phyloP scores from a whole-genome alignment of 805 yeast species.

The Hanseniaspora jakobsenii region DNA sequence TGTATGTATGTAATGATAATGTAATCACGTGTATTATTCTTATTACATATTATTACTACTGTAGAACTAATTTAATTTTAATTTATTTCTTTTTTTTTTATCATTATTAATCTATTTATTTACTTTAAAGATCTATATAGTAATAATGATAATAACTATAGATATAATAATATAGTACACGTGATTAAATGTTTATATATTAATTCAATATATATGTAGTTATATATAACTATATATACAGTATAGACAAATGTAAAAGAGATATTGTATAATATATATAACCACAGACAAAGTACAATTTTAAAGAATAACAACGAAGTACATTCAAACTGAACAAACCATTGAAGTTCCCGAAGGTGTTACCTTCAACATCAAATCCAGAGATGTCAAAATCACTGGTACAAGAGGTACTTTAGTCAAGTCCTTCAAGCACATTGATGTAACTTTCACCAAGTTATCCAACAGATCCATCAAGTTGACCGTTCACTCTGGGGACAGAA shows the following conservation, averaged over 20 bases:
- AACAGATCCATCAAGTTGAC: constrained; percentile 69
- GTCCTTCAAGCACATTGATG: constrained; percentile 88
- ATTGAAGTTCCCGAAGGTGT: constrained; percentile 89
- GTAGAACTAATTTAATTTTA: no score
- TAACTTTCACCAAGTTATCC: constrained; percentile 72
- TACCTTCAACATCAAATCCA: constrained; percentile 79
- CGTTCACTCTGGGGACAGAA: constrained; percentile 98
- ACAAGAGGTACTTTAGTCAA: constrained; percentile 93
- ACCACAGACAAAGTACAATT: neutral
- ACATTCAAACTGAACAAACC: constrained; percentile 75
- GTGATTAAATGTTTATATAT: no score
- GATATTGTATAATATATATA: neutral
- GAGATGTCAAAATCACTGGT: constrained; percentile 81
- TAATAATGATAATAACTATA: no score
- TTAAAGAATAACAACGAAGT: constrained; percentile 43
- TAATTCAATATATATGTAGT: no score
- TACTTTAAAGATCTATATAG: no score
- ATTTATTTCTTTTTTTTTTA: no score
- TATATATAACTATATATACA: no score
- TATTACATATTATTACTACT: no score
- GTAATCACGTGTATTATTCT: no score
- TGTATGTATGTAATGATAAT: no score
- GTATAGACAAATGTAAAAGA: neutral
- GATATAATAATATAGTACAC: no score
- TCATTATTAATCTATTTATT: no score